Evolutionary conservation across 2,329 filamentous ascomycete genomes (phyloP).

Genomic region (Penicillium fuscoglaucum): DNA sequence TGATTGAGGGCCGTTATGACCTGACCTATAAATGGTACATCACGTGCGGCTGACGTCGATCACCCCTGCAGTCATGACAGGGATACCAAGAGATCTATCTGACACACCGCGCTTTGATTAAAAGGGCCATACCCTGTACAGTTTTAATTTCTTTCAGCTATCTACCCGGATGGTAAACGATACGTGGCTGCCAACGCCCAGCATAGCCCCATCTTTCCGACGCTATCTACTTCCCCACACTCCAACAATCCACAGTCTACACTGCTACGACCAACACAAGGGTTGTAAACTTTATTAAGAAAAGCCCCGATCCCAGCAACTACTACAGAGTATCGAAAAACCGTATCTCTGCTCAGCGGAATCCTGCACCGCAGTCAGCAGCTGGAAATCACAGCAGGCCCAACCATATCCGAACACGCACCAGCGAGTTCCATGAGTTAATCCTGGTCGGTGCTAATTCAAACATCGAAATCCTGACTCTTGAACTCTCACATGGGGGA

Average conservation of each 20-base stretch:
- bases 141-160: neutral
- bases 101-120: neutral
- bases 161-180: neutral
- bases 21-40: neutral
- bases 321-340: neutral
- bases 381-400: neutral
- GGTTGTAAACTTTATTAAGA: neutral
- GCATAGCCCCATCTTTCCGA: neutral
- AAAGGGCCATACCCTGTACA: neutral
- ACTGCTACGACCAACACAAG: neutral
- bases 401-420: neutral
- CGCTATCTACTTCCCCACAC: neutral
- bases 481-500: neutral
- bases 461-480: neutral
- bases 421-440: neutral
- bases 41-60: conserved; percentile 12
- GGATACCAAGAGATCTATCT: neutral
- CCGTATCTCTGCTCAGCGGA: neutral
- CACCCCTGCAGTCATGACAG: neutral
- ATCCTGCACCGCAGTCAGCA: neutral
- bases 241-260: neutral
- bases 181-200: neutral
- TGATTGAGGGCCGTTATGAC: neutral
- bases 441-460: neutral
- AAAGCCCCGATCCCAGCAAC: no score